Base-by-base conservation (phyloP, 306 rosid species). In the Gastrolobium bilobum region DNA sequence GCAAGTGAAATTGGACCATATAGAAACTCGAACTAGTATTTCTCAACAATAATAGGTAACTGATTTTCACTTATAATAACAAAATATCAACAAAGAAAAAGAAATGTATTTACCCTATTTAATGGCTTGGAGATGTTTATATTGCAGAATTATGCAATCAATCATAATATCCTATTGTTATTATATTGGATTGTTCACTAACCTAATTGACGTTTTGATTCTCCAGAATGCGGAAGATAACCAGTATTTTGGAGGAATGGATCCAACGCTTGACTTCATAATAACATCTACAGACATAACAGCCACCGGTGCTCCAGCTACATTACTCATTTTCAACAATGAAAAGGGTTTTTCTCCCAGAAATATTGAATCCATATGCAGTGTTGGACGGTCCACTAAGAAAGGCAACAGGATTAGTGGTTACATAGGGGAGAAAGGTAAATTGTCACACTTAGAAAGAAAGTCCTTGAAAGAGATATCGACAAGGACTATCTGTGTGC, bases 341-440 rank as follows among this genome's bases (percentile, higher is more conserved):
- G 98, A 93, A 79, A 84, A 67, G 51, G 98, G 98, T 10, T 87
- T 91, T 43, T 87, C 96, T 37, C 15, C 39, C 0, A 67, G 30
- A 44, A 89, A 91, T 75, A 87, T 91, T 0, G 89, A 89, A 0
- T 91, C 93, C 59, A 87, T 91, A 58, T 91, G 93, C 50, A 87
- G 96, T 39, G 83, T 91, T 26, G 96, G 93, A 53, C 79, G 88
- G 1, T 91, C 96, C 52, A 91, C 93, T 13, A 91, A 91, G 81
- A 85, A 84, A 70, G 88, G 86, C 74, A 70, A 85, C 81, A 75
- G 93, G 68, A 73, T 77, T 75, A 56, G 64, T 4, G 93, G 91
- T 8, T 91, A 85, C 76, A 91, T 91, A 10, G 93, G 96, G 14
- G 96, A 91, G 79, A 91, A 91, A 87, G 93, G 93, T 87, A 65